Percentiles rank a stretch among this genome's conserved stretches.
Evolutionary conservation across 495 filamentous ascomycete species (phyloP).

Genomic region (Parachaetomium inaequale): DNA sequence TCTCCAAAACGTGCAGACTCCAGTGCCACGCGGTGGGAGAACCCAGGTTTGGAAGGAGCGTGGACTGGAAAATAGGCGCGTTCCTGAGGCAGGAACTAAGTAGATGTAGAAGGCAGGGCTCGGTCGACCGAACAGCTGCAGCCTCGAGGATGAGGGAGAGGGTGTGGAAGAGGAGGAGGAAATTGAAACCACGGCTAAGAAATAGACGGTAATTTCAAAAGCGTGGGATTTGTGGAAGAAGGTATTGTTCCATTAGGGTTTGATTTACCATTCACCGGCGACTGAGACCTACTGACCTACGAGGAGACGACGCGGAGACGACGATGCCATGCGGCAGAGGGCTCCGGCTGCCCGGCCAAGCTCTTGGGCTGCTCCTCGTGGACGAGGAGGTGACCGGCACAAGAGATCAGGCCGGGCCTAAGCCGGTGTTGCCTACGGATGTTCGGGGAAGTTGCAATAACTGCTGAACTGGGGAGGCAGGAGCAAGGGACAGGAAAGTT

Average conservation of each 20-base stretch:
- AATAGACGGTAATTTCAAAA: neutral
- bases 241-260: neutral
- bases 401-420: too few species aligned
- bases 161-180: neutral
- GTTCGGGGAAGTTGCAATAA: too few species aligned
- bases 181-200: neutral
- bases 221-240: neutral
- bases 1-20: constrained; percentile 14
- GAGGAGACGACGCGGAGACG: neutral
- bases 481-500: too few species aligned
- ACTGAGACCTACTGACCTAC: too few species aligned
- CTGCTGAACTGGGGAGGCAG: too few species aligned
- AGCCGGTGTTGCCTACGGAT: too few species aligned
- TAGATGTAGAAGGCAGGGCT: constrained; percentile 1
- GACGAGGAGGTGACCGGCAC: too few species aligned
- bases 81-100: constrained; percentile 12
- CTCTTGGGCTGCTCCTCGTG: too few species aligned
- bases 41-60: constrained; percentile 15
- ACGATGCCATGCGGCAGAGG: neutral
- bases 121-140: neutral
- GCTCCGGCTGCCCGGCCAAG: neutral
- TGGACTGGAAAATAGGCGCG: neutral
- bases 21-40: neutral
- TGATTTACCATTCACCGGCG: neutral
- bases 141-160: neutral